Conservation (phyloP, 768 basidiomycete species). For the Amanita thiersii region DNA sequence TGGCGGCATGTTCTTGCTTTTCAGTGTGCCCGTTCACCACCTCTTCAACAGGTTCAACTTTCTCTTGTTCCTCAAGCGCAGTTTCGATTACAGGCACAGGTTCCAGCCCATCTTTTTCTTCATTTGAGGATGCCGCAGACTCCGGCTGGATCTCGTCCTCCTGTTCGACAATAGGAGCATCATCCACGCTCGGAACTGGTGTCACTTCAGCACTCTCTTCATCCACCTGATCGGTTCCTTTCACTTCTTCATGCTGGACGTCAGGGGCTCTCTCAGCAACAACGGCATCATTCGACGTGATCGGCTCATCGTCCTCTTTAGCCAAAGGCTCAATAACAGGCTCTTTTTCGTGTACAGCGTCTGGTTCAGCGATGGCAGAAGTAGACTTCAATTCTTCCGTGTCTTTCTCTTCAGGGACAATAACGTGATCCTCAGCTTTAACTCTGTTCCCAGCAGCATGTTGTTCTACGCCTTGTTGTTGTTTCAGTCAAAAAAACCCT, state of each 20-base stretch:
- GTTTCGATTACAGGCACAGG: too few species aligned
- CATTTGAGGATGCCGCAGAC: too few species aligned
- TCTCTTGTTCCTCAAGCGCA: too few species aligned
- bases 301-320: too few species aligned
- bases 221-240: not conserved
- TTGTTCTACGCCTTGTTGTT: not conserved
- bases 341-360: too few species aligned
- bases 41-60: not conserved
- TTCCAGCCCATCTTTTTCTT: not conserved
- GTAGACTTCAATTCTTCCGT: too few species aligned
- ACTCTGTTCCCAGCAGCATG: not conserved
- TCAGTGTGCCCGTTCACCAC: not conserved
- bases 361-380: too few species aligned
- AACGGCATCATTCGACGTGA: too few species aligned
- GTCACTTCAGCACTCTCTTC: not conserved
- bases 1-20: not conserved
- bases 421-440: slow-evolving; percentile 1
- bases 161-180: not conserved
- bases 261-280: not conserved
- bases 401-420: too few species aligned
- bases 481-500: not conserved
- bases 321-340: too few species aligned
- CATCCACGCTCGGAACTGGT: not conserved
- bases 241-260: too few species aligned
- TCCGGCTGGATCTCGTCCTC: too few species aligned